Conservation (phyloP, 1,284 basidiomycete genomes). For the Cystobasidium pallidum region DNA sequence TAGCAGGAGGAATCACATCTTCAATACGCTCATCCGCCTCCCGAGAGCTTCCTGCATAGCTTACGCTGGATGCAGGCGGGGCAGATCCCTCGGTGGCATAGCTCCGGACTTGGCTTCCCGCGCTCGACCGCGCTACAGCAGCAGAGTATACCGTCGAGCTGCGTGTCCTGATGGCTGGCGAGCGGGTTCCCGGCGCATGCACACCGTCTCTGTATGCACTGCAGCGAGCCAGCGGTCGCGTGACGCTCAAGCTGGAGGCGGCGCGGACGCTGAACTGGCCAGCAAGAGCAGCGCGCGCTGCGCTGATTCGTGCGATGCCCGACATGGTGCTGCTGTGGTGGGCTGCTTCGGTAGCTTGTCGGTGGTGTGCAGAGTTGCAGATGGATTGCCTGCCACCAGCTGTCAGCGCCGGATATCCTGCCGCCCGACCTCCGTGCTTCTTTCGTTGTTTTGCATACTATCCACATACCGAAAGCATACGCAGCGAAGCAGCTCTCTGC, state of each 20-base stretch:
- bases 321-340: not conserved
- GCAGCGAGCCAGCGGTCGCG: conserved; percentile 1
- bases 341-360: not conserved
- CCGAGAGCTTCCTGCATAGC: not conserved
- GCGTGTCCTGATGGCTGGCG: not conserved
- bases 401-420: not conserved
- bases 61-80: conserved; percentile 19
- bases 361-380: not conserved
- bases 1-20: not conserved
- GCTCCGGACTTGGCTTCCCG: not conserved
- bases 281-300: not conserved
- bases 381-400: not conserved
- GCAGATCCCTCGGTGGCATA: conserved; percentile 40
- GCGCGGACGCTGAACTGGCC: not conserved
- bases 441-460: not conserved
- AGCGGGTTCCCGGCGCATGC: not conserved
- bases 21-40: not conserved
- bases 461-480: no score
- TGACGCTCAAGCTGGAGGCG: not conserved
- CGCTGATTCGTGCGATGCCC: not conserved
- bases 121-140: not conserved
- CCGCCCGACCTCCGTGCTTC: not conserved
- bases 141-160: not conserved
- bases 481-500: no score
- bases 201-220: not conserved